Percentiles rank a stretch among this genome's conserved stretches.
phyloP scores from a whole-genome alignment of 2,329 filamentous ascomycete species.

The Coniochaeta sp. region DNA sequence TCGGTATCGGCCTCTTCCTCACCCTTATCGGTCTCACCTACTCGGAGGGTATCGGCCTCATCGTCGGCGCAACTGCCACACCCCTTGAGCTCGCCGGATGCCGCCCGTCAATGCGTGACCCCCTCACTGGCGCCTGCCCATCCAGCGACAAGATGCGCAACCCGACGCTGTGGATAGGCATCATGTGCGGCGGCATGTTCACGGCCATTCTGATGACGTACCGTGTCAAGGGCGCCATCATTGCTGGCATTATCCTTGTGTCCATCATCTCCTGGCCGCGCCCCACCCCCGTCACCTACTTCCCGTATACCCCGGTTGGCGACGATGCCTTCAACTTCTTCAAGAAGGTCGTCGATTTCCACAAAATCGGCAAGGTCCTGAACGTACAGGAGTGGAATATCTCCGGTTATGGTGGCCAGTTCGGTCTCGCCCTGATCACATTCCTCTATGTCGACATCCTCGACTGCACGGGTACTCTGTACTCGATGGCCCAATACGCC shows the following conservation, averaged over 20 bases:
- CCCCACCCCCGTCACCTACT: conserved; percentile 68
- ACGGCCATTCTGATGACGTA: conserved; percentile 79
- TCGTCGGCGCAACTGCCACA: conserved; percentile 61
- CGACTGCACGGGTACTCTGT: conserved; percentile 78
- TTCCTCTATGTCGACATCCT: conserved; percentile 90
- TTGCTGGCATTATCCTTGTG: conserved; percentile 74
- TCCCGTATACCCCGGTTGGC: conserved; percentile 65
- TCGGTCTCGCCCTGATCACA: conserved; percentile 77
- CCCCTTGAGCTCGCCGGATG: conserved; percentile 74
- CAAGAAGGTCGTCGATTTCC: conserved; percentile 80
- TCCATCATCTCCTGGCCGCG: conserved; percentile 87
- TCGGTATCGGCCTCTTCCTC: conserved; percentile 79
- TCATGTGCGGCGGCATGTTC: conserved; percentile 77
- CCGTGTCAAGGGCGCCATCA: conserved; percentile 80
- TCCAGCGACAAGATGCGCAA: conserved; percentile 68
- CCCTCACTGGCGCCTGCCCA: conserved; percentile 51
- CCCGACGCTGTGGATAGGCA: conserved; percentile 80
- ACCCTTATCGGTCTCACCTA: conserved; percentile 73
- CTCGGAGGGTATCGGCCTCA: conserved; percentile 71
- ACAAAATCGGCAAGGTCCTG: conserved; percentile 63
- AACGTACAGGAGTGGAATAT: conserved; percentile 71
- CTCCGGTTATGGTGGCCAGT: conserved; percentile 61
- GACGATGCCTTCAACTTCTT: conserved; percentile 76
- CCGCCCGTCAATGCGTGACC: conserved; percentile 28
- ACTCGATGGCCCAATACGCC: conserved; percentile 83